Base-by-base conservation (phyloP, 2,329 filamentous ascomycete species). In the Penicillium sp. region DNA sequence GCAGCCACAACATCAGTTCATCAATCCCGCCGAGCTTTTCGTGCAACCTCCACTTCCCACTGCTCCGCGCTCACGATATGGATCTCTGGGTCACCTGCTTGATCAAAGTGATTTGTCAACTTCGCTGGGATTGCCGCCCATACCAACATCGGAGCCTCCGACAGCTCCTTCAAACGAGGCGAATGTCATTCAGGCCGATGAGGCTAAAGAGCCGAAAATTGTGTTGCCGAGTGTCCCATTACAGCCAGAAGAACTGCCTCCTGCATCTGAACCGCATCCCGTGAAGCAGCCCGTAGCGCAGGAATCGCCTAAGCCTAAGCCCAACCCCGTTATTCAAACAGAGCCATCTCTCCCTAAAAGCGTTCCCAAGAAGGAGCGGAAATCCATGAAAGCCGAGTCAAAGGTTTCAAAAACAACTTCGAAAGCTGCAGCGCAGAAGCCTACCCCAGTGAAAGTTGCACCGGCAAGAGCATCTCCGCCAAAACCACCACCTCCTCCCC, bases 1-100 rank as follows among this genome's bases (percentile, higher is more conserved):
- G 39, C 58, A 61, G 28, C 57, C 59, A 32, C 67, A 62, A 41
- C 61, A 63, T 42, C 70, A 67, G 41, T 68, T 66, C 55, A 63
- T 68, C 29, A 70, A 68, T 29, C 66, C 66, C 5, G 60, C 66
- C 28, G 56, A 67, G 52, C 52, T 67, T 4, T 70, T 70, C 47
- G 58, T 68, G 18, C 62, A 66, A 37, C 60, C 63, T 1, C 62
- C 62, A 12, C 48, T 66, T 9, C 64, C 62, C 32, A 51, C 64
- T 27, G 55, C 57, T 28, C 60, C 66, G 29, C 57, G 64, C 24
- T 59, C 63, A 12, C 60, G 58, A 38, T 65, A 60, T 45, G 53
- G 43, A 12, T 55, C 58, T 24, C 26, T 60, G 11, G 52, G 66
- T 13, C 66, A 68, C 40, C 68, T 65, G 62, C 57, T 52, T 46